Evolutionary conservation across 1,284 basidiomycete species (phyloP).

Genomic region (Rhodotorula sp.): DNA sequence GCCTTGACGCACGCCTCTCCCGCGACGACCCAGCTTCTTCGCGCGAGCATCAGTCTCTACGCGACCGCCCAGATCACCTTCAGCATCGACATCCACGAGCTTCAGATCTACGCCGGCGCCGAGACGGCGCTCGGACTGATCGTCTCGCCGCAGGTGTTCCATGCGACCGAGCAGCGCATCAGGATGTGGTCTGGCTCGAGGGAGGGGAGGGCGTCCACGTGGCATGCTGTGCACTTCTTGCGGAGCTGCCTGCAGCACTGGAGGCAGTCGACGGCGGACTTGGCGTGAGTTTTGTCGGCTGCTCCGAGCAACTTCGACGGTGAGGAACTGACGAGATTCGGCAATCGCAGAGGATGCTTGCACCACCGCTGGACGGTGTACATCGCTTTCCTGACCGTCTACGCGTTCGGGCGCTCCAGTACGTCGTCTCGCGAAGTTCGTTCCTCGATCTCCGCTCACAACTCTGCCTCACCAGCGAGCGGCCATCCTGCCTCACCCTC

Average conservation of each 20-base stretch:
- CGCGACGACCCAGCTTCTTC: conserved; percentile 38
- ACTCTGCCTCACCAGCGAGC: conserved; percentile 3
- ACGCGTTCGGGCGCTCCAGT: conserved; percentile 37
- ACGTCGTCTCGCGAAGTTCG: background rate
- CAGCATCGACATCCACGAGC: conserved; percentile 44
- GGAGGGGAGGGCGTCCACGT: conserved; percentile 40
- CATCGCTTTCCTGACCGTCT: conserved; percentile 39
- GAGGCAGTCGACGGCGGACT: conserved; percentile 34
- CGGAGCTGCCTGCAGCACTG: conserved; percentile 38
- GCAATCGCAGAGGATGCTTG: conserved; percentile 30
- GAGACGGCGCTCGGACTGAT: conserved; percentile 38
- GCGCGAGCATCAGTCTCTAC: conserved; percentile 44
- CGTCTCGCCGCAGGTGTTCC: conserved; percentile 34
- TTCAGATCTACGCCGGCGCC: conserved; percentile 44
- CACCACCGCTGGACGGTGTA: conserved; percentile 41
- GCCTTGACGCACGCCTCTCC: conserved; percentile 37
- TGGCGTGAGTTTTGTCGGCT: conserved; percentile 20
- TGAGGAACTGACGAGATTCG: conserved; percentile 15
- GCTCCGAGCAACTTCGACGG: background rate
- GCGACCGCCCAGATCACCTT: conserved; percentile 44
- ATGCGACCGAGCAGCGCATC: conserved; percentile 35
- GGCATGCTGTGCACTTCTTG: conserved; percentile 44
- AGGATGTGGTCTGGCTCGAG: conserved; percentile 32
- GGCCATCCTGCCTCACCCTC: conserved; percentile 24
- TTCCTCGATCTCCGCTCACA: background rate